Evolutionary conservation across 2,329 filamentous ascomycete genomes (phyloP), one percentile per base, ranked within the genome.

Genomic region (Cladosporium sp.): DNA sequence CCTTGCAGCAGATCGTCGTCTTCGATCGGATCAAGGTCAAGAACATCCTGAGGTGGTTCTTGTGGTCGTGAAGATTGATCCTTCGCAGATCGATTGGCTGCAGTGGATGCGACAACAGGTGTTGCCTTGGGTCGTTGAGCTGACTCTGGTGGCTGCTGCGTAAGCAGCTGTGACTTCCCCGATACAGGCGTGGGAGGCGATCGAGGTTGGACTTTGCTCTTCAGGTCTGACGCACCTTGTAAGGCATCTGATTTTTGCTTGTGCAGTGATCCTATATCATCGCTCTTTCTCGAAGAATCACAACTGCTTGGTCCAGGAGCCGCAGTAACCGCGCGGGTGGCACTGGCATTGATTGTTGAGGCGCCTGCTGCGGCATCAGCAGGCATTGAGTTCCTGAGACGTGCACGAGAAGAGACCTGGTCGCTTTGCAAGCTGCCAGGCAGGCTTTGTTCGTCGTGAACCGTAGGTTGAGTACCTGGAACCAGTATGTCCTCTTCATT

Each of bases 71-170:
- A 2, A 13, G 30, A 18, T 25, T 47, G 35, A 29, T 4, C 2
- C n/a, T 40, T 25, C 29, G 25, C 13, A 20, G n/a, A 20, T n/a
- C 38, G 43, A 20, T n/a, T 16, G 16, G 27, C 27, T 22, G 45
- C 7, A 12, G 19, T 32, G 16, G 27, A 33, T 16, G 20, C 33
- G 19, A 29, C 29, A 7, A 38, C 16, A 3, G 48, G 48, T 5
- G 39, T 50, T 8, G 32, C 30, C 20, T 43, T 50, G 12, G 49
- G 49, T 2, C 49, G 49, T 20, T 51, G 49, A 15, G 49, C 49
- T 7, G 49, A 51, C n/a, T 51, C 49, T 11, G 47, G 47, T 20
- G 47, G 38, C 6, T 29, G 38, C 19, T 42, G 40, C n/a, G 38
- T 50, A n/a, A 20, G 13, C 6, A 29, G n/a, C 15, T 42, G 38